Conservation (phyloP, 768 basidiomycete species). For the Boletellus ananiceps region DNA sequence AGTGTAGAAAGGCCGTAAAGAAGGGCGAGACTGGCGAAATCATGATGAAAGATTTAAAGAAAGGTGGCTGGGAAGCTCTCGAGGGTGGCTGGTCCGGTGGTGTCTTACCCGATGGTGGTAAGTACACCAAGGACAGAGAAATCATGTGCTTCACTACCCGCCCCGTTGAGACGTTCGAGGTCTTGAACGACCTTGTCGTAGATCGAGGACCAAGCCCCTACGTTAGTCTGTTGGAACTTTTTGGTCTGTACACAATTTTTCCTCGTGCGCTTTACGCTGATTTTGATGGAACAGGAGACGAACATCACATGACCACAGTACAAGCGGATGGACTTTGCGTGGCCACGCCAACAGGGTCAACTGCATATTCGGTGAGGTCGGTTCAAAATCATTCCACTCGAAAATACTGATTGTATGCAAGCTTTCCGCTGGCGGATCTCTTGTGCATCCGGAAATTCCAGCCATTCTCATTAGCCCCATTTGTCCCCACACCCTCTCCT, state of each 20-base stretch:
- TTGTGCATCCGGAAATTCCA: slow-evolving; percentile 97
- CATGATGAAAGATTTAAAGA: slow-evolving; percentile 89
- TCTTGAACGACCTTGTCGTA: slow-evolving; percentile 93
- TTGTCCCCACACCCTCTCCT: slow-evolving; percentile 96
- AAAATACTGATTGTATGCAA: slow-evolving; percentile 24
- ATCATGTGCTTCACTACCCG: slow-evolving; percentile 97
- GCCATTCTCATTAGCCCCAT: slow-evolving; percentile 95
- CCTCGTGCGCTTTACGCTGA: slow-evolving; percentile 3
- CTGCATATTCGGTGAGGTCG: slow-evolving; percentile 84
- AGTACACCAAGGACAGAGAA: slow-evolving; percentile 78
- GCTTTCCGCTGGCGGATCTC: slow-evolving; percentile 95
- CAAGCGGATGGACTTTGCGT: slow-evolving; percentile 96
- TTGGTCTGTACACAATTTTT: slow-evolving; percentile 56
- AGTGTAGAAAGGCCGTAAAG: slow-evolving; percentile 77
- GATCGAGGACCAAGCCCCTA: slow-evolving; percentile 98
- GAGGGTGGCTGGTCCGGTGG: slow-evolving; percentile 68
- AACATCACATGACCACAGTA: slow-evolving; percentile 98
- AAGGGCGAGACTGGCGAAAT: slow-evolving; percentile 94
- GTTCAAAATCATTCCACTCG: neutral
- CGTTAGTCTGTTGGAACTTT: slow-evolving; percentile 91
- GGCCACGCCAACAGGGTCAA: slow-evolving; percentile 95
- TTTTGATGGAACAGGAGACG: slow-evolving; percentile 64
- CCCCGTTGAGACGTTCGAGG: slow-evolving; percentile 95
- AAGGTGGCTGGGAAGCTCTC: slow-evolving; percentile 93
- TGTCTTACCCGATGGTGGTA: slow-evolving; percentile 40